Evolutionary conservation across 805 yeast genomes (phyloP).

Genomic region (Starmerella roubikii): DNA sequence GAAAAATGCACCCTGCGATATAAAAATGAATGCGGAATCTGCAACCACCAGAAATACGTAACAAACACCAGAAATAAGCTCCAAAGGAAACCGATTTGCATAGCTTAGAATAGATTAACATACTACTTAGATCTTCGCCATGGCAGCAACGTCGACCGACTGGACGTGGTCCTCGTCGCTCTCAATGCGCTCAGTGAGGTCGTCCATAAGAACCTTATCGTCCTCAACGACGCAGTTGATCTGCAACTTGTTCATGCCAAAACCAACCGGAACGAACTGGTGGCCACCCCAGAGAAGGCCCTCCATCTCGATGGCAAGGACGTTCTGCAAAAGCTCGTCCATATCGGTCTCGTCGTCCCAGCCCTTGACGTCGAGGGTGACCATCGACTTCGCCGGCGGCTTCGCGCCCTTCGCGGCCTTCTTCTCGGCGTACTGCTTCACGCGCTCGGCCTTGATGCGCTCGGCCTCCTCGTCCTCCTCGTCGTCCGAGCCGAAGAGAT

Average conservation of each 20-base stretch:
- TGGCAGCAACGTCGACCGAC: slow-evolving; percentile 97
- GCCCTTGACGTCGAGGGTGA: slow-evolving; percentile 96
- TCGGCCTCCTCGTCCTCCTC: slow-evolving; percentile 96
- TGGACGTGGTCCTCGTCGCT: slow-evolving; percentile 99
- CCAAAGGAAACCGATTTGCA: too few species aligned
- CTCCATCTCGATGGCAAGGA: slow-evolving; percentile 71
- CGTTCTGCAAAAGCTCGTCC: slow-evolving; percentile 75
- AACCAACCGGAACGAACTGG: slow-evolving; percentile 94
- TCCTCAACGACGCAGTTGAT: slow-evolving; percentile 97
- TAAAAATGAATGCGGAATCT: too few species aligned
- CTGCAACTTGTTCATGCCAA: slow-evolving; percentile 98
- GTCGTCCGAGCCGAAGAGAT: slow-evolving; percentile 86
- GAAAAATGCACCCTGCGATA: not conserved
- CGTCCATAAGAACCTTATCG: slow-evolving; percentile 85
- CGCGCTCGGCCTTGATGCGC: slow-evolving; percentile 91
- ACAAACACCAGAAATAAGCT: too few species aligned
- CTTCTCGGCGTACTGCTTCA: slow-evolving; percentile 95
- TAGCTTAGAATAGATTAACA: slow-evolving; percentile 1
- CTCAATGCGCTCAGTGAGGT: slow-evolving; percentile 55
- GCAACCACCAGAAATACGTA: too few species aligned
- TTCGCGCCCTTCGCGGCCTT: slow-evolving; percentile 95
- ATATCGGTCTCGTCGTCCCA: slow-evolving; percentile 99
- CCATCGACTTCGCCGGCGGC: slow-evolving; percentile 96
- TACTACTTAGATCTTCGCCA: slow-evolving; percentile 73
- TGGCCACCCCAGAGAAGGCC: slow-evolving; percentile 98